Percentiles rank a stretch among this genome's conserved stretches.
Conservation (phyloP, 2,329 filamentous ascomycete genomes). For the Pyricularia pennisetigena region DNA sequence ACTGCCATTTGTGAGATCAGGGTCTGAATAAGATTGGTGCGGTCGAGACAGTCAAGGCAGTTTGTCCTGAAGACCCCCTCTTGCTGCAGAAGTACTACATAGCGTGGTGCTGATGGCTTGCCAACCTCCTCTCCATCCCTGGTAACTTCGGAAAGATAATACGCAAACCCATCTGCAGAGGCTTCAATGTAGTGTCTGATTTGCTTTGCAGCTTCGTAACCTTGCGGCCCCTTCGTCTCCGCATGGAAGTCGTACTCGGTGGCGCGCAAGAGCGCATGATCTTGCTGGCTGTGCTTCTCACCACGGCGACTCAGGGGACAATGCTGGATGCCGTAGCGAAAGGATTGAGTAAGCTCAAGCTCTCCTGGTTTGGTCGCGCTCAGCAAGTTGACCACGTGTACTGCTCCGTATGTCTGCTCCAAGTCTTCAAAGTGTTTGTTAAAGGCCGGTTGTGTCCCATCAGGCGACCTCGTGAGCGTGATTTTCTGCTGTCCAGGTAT, state of each 20-base stretch:
- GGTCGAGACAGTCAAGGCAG: constrained; percentile 89
- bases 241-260: constrained; percentile 97
- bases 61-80: constrained; percentile 95
- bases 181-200: constrained; percentile 70
- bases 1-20: constrained; percentile 91
- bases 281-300: constrained; percentile 40
- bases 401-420: constrained; percentile 75
- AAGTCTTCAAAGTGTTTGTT: constrained; percentile 90
- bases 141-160: constrained; percentile 71
- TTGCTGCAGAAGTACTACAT: constrained; percentile 73
- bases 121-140: constrained; percentile 38
- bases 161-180: constrained; percentile 83
- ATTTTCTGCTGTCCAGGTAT: constrained; percentile 94
- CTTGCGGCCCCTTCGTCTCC: constrained; percentile 75
- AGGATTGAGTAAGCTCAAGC: constrained; percentile 70
- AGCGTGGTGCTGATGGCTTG: constrained; percentile 19
- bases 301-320: constrained; percentile 58
- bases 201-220: constrained; percentile 82
- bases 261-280: constrained; percentile 65
- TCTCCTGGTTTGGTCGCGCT: constrained; percentile 83
- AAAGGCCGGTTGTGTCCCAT: constrained; percentile 90
- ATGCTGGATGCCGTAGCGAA: constrained; percentile 65
- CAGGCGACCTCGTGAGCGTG: constrained; percentile 73
- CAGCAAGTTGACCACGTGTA: constrained; percentile 91
- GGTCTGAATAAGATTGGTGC: constrained; percentile 92